Evolutionary conservation across 805 yeast species (phyloP).

Genomic region (Candida sanyiensis): DNA sequence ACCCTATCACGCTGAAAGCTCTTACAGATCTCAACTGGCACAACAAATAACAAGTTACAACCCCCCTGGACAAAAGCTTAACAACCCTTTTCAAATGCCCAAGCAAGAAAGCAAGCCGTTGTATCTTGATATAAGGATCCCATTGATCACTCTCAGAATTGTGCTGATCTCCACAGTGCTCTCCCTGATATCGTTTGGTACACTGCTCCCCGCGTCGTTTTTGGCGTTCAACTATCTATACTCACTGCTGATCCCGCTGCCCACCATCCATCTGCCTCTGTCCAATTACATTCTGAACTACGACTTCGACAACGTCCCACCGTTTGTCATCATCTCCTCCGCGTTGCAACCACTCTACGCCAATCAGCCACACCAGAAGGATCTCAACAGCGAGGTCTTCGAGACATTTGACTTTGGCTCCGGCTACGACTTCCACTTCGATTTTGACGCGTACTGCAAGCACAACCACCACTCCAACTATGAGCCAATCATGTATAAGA

Average conservation of each 20-base stretch:
- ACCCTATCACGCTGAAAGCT: no score
- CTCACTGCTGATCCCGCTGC: constrained; percentile 20
- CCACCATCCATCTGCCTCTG: constrained; percentile 19
- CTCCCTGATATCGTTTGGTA: constrained; percentile 10
- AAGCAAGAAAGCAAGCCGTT: no score
- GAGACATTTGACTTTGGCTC: constrained; percentile 11
- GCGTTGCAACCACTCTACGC: constrained; percentile 14
- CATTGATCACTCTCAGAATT: constrained; percentile 22
- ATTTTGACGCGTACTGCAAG: constrained; percentile 15
- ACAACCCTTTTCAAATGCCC: no score
- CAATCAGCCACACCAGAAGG: constrained; percentile 14
- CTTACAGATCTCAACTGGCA: no score
- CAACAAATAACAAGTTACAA: no score
- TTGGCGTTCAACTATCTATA: constrained; percentile 24
- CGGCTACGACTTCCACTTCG: constrained; percentile 19
- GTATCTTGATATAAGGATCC: constrained; percentile 19
- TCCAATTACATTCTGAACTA: constrained; percentile 19
- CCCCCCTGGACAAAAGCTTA: no score
- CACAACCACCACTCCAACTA: constrained; percentile 1
- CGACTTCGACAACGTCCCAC: constrained; percentile 17
- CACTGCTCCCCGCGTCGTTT: constrained; percentile 21
- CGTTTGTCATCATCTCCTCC: constrained; percentile 20
- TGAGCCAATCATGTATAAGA: constrained; percentile 21
- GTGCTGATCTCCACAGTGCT: constrained; percentile 15
- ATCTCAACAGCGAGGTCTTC: constrained; percentile 4